A percentile compares a stretch with the other conserved stretches of the same genome.
phyloP scores from a whole-genome alignment of 78 protist genomes.

The Paratrimastix pyriformis region DNA sequence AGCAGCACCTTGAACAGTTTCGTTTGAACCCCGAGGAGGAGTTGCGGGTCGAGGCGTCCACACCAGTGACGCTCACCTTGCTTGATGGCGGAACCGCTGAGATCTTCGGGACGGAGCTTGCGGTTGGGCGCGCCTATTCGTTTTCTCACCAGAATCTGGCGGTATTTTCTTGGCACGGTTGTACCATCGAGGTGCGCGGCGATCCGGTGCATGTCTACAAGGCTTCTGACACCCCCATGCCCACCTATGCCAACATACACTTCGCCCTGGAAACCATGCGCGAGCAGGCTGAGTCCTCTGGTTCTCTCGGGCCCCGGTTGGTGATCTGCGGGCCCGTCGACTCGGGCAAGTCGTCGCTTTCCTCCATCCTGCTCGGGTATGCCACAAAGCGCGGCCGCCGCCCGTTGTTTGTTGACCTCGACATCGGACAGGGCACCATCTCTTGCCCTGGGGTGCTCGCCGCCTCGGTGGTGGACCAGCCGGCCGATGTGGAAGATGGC shows the following conservation, averaged over 20 bases:
- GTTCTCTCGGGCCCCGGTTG: not conserved
- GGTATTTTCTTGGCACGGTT: not conserved
- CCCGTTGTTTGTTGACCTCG: not conserved
- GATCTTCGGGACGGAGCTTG: no score
- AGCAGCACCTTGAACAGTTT: no score
- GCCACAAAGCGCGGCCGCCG: not conserved
- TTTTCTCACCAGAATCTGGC: no score
- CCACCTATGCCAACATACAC: not conserved
- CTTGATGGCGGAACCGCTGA: no score
- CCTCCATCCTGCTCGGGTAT: not conserved
- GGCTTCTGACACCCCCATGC: not conserved
- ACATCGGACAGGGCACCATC: slow-evolving; percentile 4
- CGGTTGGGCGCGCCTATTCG: no score
- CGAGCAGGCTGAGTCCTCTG: not conserved
- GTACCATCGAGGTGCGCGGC: not conserved
- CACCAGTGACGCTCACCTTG: no score
- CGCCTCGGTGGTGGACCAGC: not conserved
- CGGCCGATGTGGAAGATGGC: no score
- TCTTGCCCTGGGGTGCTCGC: not conserved
- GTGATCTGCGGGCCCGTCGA: not conserved
- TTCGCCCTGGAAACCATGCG: slow-evolving; percentile 1
- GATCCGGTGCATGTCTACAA: not conserved
- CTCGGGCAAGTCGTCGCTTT: not conserved
- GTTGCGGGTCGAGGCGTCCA: no score
- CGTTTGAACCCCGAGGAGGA: no score